Evolutionary conservation across 192 early-diverging fungal species (phyloP).

Genomic region (Powellomyces hirtus): DNA sequence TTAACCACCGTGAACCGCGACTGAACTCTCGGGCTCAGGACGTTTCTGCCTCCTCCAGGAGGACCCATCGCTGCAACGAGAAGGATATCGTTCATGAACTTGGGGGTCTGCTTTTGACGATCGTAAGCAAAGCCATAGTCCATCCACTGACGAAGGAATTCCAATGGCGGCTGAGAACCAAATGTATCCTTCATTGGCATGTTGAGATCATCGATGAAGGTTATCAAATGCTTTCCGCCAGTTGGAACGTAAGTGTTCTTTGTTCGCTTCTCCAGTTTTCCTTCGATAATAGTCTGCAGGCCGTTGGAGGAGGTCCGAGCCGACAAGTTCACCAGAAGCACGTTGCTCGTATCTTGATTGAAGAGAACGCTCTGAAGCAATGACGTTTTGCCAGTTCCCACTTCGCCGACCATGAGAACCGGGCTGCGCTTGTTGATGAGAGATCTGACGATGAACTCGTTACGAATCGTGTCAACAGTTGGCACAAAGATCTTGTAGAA

Average conservation of each 20-base stretch:
- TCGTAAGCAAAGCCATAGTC: conserved; percentile 60
- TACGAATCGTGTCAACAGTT: conserved; percentile 59
- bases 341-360: conserved; percentile 35
- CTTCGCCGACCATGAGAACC: conserved; percentile 53
- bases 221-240: conserved; percentile 52
- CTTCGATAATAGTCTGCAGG: conserved; percentile 54
- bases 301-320: conserved; percentile 54
- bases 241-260: conserved; percentile 63
- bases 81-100: conserved; percentile 55
- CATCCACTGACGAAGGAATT: conserved; percentile 57
- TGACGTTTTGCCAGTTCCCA: conserved; percentile 60
- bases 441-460: conserved; percentile 51
- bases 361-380: conserved; percentile 52
- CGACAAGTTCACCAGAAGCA: conserved; percentile 55
- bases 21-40: conserved; percentile 52
- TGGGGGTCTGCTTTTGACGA: conserved; percentile 52
- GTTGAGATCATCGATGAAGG: conserved; percentile 63
- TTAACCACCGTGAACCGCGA: conserved; percentile 57
- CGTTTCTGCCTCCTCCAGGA: conserved; percentile 58
- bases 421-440: conserved; percentile 48
- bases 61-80: conserved; percentile 56
- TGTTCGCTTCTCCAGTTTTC: conserved; percentile 56
- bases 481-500: conserved; percentile 66
- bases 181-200: conserved; percentile 65
- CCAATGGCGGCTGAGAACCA: conserved; percentile 60